Evolutionary conservation across 2,329 filamentous ascomycete species (phyloP), one percentile per base, ranked within the genome.

Genomic region (Microcyclospora pomicola): DNA sequence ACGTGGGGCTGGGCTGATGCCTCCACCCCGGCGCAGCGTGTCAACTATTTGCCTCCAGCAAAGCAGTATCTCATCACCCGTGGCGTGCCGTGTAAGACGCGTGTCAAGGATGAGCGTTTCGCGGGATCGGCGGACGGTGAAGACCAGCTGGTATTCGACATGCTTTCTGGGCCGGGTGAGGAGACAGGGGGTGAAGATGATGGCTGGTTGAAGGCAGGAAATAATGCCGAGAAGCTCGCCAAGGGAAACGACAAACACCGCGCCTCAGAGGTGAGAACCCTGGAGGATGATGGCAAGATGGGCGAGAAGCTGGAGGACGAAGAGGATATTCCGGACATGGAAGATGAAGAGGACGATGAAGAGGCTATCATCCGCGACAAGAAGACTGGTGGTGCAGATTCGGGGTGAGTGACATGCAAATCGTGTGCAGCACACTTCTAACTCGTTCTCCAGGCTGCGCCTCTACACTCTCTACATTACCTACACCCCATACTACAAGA

Each of bases 401-500:
- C 68, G 43, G 68, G 70, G 75, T 78, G 55, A 56, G 73, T 65
- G 10, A 24, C 19, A 27, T 35, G 11, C 24, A 24, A 2, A 10
- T 11, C 13, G 15, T 10, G 4, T n/a, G 9, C n/a, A n/a, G n/a
- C 6, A 19, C n/a, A 35, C 15, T 36, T 35, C 38, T 35, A 36
- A 42, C 31, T 12, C 12, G 19, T 24, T 29, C 6, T 13, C 9
- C 38, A 56, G 54, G 79, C 44, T 83, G 36, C 82, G 91, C 49
- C 93, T 84, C n/a, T 98, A 98, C 62, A 94, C 82, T 33, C 80
- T 98, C 49, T 98, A 98, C 71, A 96, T 98, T 55, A 91, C 86
- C 64, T 98, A 98, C 66, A 84, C 87, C 4, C 82, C 87, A 29
- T 95, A 93, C 68, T 98, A 96, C 65, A 82, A 85, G 50, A 96